phyloP scores from a whole-genome alignment of 331 rosid species.

The Rhamnella rubrinervis region DNA sequence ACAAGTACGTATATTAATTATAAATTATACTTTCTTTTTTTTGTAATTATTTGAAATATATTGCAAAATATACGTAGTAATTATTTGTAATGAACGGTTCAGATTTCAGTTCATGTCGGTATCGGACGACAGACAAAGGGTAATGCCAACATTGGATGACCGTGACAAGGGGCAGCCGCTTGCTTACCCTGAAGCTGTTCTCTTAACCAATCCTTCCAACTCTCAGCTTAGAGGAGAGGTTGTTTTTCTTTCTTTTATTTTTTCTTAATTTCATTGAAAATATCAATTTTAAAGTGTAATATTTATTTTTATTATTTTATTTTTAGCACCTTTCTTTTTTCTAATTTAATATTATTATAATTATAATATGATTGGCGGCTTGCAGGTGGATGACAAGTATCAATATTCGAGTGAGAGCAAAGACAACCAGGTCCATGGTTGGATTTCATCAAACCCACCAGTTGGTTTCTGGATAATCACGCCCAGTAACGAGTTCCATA shows the following conservation, averaged over 20 bases:
- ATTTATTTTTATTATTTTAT: not conserved
- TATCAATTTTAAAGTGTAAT: too few relatives aligned
- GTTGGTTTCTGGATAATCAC: conserved; percentile 71
- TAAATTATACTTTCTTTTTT: not conserved
- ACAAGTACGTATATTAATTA: conserved; percentile 40
- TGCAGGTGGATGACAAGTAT: conserved; percentile 45
- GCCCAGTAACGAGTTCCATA: conserved; percentile 61
- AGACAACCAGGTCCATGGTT: conserved; percentile 40
- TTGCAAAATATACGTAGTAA: not conserved
- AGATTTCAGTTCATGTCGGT: conserved; percentile 75
- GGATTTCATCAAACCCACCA: conserved; percentile 24
- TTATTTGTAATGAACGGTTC: conserved; percentile 14
- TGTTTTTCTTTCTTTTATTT: not conserved
- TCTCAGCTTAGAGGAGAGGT: conserved; percentile 64
- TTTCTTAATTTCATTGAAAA: too few relatives aligned
- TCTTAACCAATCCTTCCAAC: conserved; percentile 40
- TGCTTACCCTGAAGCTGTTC: conserved; percentile 76
- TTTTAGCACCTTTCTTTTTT: conserved; percentile 31
- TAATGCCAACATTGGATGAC: conserved; percentile 55
- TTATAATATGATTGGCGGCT: not conserved
- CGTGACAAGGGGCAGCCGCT: conserved; percentile 32
- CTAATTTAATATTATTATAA: not conserved
- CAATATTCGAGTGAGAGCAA: conserved; percentile 31
- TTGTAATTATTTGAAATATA: not conserved
- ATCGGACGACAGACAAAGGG: conserved; percentile 53